These are phyloP conservation scores for Trichomonascaceae sp. DNA, from an alignment of 1,139 yeast genomes.

Conservation along the genomic window DNA sequence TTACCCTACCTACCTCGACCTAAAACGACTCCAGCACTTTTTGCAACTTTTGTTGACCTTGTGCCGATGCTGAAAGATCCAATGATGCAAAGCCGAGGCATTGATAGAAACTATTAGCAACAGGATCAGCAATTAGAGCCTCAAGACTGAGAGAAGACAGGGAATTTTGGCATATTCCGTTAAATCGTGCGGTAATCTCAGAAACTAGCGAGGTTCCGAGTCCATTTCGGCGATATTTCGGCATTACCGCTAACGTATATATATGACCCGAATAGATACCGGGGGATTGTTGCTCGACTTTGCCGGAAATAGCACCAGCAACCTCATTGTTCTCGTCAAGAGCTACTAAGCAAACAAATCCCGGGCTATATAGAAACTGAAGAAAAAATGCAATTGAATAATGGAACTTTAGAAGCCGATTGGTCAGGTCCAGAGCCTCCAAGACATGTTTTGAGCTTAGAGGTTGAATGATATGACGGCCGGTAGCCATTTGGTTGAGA, in stretches of 20 bases:
- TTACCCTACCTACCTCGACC: background rate
- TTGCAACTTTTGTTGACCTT: background rate
- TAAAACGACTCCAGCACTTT: background rate
- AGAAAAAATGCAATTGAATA: constrained; percentile 20
- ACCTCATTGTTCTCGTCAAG: constrained; percentile 9
- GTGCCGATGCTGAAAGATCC: background rate
- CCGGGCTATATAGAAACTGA: constrained; percentile 19
- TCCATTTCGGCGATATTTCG: constrained; percentile 15
- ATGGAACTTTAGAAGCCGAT: constrained; percentile 12
- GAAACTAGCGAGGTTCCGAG: constrained; percentile 13
- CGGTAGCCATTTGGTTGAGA: background rate
- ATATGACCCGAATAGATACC: constrained; percentile 15
- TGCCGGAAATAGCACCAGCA: constrained; percentile 20
- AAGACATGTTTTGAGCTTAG: constrained; percentile 10
- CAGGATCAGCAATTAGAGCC: constrained; percentile 8
- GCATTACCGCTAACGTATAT: constrained; percentile 17
- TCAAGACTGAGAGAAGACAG: constrained; percentile 13
- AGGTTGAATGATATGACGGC: background rate
- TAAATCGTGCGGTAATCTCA: constrained; percentile 12
- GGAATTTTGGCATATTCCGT: constrained; percentile 3
- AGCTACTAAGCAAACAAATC: constrained; percentile 15
- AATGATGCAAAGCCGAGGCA: constrained; percentile 12
- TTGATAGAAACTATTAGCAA: constrained; percentile 12
- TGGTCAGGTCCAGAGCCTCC: constrained; percentile 15
- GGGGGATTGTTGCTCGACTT: constrained; percentile 8